A percentile compares a stretch with the other conserved stretches of the same genome.
Evolutionary conservation across 2,329 filamentous ascomycete species (phyloP).

Genomic region (Curvularia sp.): DNA sequence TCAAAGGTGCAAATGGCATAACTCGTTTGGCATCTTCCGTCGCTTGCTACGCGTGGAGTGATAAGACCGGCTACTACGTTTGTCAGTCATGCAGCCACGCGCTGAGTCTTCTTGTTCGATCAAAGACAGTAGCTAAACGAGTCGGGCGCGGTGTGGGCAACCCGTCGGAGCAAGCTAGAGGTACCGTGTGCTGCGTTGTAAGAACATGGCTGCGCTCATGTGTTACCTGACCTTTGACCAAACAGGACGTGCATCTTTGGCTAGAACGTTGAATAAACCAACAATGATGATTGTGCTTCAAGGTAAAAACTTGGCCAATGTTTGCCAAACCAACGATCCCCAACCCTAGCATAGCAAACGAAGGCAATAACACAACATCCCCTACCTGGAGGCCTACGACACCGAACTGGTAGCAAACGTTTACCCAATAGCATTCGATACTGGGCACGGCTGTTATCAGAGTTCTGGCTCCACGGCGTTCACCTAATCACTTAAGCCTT

Average conservation of each 20-base stretch:
- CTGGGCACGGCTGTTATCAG: neutral
- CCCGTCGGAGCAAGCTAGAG: neutral
- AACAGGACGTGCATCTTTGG: neutral
- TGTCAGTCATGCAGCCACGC: neutral
- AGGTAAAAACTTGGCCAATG: neutral
- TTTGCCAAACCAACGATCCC: neutral
- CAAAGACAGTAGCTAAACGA: neutral
- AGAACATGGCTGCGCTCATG: neutral
- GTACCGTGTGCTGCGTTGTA: neutral
- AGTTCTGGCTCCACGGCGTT: conserved; percentile 6
- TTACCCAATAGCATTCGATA: neutral
- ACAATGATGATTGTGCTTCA: neutral
- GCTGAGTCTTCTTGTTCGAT: neutral
- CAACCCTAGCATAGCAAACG: neutral
- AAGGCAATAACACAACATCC: neutral
- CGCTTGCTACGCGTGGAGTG: neutral
- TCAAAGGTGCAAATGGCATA: neutral
- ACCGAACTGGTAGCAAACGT: neutral
- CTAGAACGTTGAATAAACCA: neutral
- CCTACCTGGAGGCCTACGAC: neutral
- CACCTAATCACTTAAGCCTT: conserved; percentile 12
- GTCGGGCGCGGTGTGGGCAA: neutral
- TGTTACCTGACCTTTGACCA: neutral
- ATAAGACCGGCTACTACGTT: neutral
- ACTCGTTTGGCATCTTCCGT: neutral